phyloP scores from a whole-genome alignment of 805 yeast species.

The Candida endomychidarum region DNA sequence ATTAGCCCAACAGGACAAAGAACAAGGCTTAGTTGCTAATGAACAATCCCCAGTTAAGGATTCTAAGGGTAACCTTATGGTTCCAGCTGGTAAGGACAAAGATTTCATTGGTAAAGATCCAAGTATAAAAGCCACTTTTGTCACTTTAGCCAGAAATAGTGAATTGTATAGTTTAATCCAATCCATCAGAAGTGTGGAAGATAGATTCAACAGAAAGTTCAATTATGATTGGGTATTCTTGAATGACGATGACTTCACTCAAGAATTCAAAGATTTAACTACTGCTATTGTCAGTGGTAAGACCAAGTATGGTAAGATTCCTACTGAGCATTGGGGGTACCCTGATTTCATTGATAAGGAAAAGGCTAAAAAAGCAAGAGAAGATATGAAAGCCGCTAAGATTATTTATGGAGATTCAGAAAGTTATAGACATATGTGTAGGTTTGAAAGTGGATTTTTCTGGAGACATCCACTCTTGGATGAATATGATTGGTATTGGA shows the following conservation, averaged over 20 bases:
- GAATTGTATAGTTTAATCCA: slow-evolving; percentile 60
- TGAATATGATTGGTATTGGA: slow-evolving; percentile 69
- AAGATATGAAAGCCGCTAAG: slow-evolving; percentile 39
- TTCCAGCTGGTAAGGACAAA: slow-evolving; percentile 10
- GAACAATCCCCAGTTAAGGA: slow-evolving; percentile 3
- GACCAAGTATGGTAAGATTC: slow-evolving; percentile 62
- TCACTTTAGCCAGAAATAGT: slow-evolving; percentile 66
- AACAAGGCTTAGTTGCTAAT: no score
- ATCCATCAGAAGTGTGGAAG: slow-evolving; percentile 63
- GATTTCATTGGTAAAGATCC: slow-evolving; percentile 15
- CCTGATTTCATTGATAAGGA: slow-evolving; percentile 60
- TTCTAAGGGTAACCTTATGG: slow-evolving; percentile 1
- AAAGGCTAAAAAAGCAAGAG: slow-evolving; percentile 37
- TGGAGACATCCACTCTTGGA: slow-evolving; percentile 57
- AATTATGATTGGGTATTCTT: slow-evolving; percentile 80
- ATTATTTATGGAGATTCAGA: slow-evolving; percentile 60
- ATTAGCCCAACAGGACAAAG: no score
- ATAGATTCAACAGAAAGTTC: slow-evolving; percentile 59
- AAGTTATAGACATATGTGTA: slow-evolving; percentile 69
- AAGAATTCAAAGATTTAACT: slow-evolving; percentile 53
- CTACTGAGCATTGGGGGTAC: slow-evolving; percentile 64
- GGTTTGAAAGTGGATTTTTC: slow-evolving; percentile 55
- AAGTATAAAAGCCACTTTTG: slow-evolving; percentile 61
- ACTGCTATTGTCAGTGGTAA: slow-evolving; percentile 53
- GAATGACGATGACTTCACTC: slow-evolving; percentile 64